phyloP scores from a whole-genome alignment of 768 basidiomycete species.

The Russula ochroleuca region DNA sequence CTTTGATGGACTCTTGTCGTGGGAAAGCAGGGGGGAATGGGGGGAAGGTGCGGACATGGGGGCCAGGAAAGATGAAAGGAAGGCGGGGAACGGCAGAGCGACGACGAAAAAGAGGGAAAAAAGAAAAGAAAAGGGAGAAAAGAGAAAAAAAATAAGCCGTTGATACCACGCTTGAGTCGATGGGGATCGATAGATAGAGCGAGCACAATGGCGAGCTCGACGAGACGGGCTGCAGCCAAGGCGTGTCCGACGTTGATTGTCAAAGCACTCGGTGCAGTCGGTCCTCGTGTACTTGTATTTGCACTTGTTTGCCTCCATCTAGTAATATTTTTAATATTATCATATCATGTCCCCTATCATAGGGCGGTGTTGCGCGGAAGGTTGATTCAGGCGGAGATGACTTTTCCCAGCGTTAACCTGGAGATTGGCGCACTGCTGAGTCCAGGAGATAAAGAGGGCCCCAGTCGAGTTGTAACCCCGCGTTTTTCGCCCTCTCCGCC shows the following conservation, averaged over 20 bases:
- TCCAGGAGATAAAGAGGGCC: slow-evolving; percentile 24
- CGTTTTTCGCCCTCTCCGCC: slow-evolving; percentile 27
- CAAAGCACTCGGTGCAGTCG: not conserved
- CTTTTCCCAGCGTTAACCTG: not conserved
- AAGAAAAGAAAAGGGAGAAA: slow-evolving; percentile 30
- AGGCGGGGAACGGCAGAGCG: slow-evolving; percentile 36
- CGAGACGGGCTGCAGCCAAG: slow-evolving; percentile 19
- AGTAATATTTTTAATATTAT: not conserved
- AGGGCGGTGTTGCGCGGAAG: slow-evolving; percentile 11
- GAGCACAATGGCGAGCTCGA: slow-evolving; percentile 28
- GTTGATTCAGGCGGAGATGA: slow-evolving; percentile 18
- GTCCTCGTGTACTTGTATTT: slow-evolving; percentile 21
- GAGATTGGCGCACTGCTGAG: not conserved
- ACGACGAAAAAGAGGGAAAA: slow-evolving; percentile 29
- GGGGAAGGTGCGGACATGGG: slow-evolving; percentile 41
- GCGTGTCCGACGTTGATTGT: slow-evolving; percentile 21
- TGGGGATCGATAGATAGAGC: slow-evolving; percentile 19
- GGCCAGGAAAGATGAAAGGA: slow-evolving; percentile 38
- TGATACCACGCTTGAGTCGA: slow-evolving; percentile 3
- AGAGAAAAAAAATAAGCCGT: slow-evolving; percentile 20
- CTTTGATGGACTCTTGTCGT: slow-evolving; percentile 39
- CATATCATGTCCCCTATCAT: not conserved
- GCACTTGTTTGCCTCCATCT: slow-evolving; percentile 7
- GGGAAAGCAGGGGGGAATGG: slow-evolving; percentile 29
- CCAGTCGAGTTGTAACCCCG: slow-evolving; percentile 28